Conservation (phyloP, 306 rosid species). For the Amphicarpaea edgeworthii region DNA sequence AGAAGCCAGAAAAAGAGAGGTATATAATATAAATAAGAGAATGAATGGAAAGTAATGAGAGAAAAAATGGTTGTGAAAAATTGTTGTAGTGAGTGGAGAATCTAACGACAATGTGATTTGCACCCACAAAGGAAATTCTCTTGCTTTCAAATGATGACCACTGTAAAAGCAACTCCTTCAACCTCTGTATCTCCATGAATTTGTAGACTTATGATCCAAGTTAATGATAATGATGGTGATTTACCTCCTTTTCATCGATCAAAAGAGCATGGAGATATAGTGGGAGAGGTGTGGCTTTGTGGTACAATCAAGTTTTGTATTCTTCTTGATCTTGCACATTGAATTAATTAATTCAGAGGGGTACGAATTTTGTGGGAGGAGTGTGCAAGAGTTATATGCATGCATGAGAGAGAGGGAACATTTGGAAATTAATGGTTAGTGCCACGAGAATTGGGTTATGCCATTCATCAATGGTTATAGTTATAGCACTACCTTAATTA, state of each 20-base stretch:
- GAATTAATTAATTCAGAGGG: conserved; percentile 30
- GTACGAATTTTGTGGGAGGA: conserved; percentile 19
- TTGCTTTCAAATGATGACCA: conserved; percentile 56
- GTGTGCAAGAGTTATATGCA: conserved; percentile 21
- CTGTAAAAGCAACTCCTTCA: conserved; percentile 63
- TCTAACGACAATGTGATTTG: conserved; percentile 85
- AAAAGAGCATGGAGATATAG: conserved; percentile 44
- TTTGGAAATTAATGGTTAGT: conserved; percentile 39
- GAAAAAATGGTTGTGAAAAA: background rate
- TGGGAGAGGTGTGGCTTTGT: conserved; percentile 37
- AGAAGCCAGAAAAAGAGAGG: too few species aligned
- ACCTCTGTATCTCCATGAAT: conserved; percentile 71
- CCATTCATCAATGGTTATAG: conserved; percentile 41
- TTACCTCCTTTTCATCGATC: conserved; percentile 41
- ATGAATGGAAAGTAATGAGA: too few species aligned
- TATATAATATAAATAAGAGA: background rate
- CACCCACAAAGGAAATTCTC: conserved; percentile 75
- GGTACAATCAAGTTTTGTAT: background rate
- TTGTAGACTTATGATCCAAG: conserved; percentile 38
- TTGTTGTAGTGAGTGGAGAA: conserved; percentile 72
- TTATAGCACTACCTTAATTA: too few species aligned
- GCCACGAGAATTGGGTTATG: conserved; percentile 55
- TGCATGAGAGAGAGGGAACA: too few species aligned
- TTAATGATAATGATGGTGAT: conserved; percentile 34
- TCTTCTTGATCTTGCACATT: background rate